Conservation (phyloP, 1,284 basidiomycete genomes). For the Lignosus rhinocerotis region DNA sequence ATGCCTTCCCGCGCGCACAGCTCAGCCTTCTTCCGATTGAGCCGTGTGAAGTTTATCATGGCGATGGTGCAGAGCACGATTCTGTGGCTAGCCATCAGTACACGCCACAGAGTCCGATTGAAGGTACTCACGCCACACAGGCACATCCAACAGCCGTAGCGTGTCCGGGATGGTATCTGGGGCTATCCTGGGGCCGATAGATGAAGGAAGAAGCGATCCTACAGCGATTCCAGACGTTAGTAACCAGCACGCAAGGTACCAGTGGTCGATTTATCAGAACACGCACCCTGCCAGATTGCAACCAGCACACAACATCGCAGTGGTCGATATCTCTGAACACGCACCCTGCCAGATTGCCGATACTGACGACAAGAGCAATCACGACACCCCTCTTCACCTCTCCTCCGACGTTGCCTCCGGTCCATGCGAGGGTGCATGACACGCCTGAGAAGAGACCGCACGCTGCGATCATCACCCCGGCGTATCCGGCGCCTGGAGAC, state of each 20-base stretch:
- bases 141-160: constrained; percentile 14
- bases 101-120: neutral
- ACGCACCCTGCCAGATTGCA: neutral
- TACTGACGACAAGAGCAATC: constrained; percentile 64
- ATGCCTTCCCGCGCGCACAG: constrained; percentile 15
- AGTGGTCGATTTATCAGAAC: neutral
- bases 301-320: neutral
- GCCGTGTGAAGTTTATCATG: constrained; percentile 13
- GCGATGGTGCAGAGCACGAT: constrained; percentile 4
- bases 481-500: constrained; percentile 57
- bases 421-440: constrained; percentile 60
- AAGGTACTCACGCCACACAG: constrained; percentile 5
- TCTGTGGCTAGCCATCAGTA: neutral
- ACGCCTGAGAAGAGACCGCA: constrained; percentile 64
- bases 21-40: constrained; percentile 12
- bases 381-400: constrained; percentile 70
- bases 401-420: constrained; percentile 65
- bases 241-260: neutral
- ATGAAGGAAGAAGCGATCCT: constrained; percentile 23
- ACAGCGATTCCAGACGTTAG: neutral
- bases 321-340: neutral
- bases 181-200: constrained; percentile 19
- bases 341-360: constrained; percentile 59
- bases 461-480: constrained; percentile 59
- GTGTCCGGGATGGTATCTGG: constrained; percentile 19